Evolutionary conservation across 192 early-diverging fungal genomes (phyloP).

Genomic region (Backusella luteola): DNA sequence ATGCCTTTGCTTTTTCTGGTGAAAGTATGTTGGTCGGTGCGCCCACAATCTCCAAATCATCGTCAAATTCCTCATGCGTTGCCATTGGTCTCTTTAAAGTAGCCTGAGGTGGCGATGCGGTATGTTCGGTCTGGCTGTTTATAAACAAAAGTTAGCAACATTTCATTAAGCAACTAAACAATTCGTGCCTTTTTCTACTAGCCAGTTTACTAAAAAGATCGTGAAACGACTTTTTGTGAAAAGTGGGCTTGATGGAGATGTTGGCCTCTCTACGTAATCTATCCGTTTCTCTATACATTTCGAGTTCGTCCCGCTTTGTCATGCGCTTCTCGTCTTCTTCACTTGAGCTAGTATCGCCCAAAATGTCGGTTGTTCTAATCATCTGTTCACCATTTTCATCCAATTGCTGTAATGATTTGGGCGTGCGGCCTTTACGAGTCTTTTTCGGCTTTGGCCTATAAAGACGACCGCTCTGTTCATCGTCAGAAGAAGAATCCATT

Average conservation of each 20-base stretch:
- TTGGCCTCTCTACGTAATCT: background rate
- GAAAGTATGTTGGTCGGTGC: slow-evolving; percentile 6
- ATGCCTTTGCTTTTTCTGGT: background rate
- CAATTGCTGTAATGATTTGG: background rate
- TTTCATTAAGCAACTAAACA: background rate
- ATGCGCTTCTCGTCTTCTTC: background rate
- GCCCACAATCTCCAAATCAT: slow-evolving; percentile 33
- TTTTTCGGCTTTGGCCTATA: background rate
- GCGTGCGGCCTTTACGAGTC: background rate
- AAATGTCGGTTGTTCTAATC: background rate
- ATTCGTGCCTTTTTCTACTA: background rate
- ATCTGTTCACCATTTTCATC: slow-evolving; percentile 8
- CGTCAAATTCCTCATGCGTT: slow-evolving; percentile 13
- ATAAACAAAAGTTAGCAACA: background rate
- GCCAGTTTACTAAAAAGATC: background rate
- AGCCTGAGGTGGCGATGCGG: background rate
- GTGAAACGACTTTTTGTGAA: slow-evolving; percentile 9
- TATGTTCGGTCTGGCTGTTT: background rate
- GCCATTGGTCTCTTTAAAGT: background rate
- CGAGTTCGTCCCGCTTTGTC: background rate
- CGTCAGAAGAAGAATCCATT: background rate
- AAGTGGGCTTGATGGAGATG: slow-evolving; percentile 1
- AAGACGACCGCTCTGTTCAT: background rate
- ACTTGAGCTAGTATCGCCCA: background rate
- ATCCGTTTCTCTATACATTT: slow-evolving; percentile 16